Evolutionary conservation across 2,329 filamentous ascomycete species (phyloP).

Genomic region (Fusarium musae): DNA sequence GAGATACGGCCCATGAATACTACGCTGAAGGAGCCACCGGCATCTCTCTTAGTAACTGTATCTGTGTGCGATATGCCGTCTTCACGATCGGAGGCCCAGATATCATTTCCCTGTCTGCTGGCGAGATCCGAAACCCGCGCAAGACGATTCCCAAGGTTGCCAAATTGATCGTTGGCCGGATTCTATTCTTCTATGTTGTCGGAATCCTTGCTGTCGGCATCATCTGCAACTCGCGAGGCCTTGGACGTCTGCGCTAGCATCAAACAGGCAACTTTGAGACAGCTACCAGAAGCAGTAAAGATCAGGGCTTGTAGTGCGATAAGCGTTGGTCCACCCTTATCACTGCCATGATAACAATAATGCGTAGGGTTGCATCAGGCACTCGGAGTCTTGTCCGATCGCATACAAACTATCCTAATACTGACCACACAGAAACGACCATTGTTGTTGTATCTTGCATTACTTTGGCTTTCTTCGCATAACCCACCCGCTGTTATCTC

Average conservation of each 20-base stretch:
- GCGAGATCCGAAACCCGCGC: not conserved
- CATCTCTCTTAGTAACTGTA: not conserved
- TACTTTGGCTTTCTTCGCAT: fast-evolving
- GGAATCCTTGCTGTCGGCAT: not conserved
- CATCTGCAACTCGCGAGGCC: not conserved
- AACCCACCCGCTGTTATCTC: fast-evolving
- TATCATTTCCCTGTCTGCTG: not conserved
- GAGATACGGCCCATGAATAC: not conserved
- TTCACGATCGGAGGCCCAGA: not conserved
- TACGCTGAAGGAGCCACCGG: not conserved
- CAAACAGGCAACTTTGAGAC: not conserved
- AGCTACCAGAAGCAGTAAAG: not conserved
- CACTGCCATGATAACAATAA: not conserved
- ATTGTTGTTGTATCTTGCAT: not conserved
- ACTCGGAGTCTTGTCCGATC: not conserved
- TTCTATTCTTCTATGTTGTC: not conserved
- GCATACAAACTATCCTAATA: not conserved
- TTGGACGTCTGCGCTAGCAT: not conserved
- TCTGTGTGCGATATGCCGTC: not conserved
- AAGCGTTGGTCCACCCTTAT: not conserved
- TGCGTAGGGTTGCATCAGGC: fast-evolving
- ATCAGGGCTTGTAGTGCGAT: fast-evolving
- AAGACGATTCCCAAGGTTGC: not conserved
- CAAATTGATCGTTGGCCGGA: not conserved
- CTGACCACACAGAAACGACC: fast-evolving